Percentiles rank a stretch among this genome's conserved stretches.
These are phyloP conservation scores for Lepiota subincarnata DNA, from an alignment of 768 basidiomycete species.

Conservation along the genomic window DNA sequence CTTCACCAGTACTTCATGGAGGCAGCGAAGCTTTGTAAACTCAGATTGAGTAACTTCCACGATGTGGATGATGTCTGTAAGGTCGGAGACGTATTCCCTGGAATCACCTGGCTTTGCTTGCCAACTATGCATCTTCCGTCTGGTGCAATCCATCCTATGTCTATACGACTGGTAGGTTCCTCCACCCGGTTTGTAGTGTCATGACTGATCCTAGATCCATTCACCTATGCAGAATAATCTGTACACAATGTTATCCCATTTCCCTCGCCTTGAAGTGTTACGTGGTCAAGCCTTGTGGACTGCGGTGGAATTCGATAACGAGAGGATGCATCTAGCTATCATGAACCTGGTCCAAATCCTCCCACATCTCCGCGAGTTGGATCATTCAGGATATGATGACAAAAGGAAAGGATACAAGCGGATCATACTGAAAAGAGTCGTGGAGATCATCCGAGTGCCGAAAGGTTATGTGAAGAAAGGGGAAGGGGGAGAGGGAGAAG, in stretches of 20 bases:
- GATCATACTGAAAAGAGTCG: slow-evolving; percentile 34
- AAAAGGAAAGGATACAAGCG: slow-evolving; percentile 30
- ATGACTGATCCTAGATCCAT: neutral
- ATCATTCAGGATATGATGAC: slow-evolving; percentile 33
- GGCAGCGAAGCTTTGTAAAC: slow-evolving; percentile 24
- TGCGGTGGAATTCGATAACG: slow-evolving; percentile 30
- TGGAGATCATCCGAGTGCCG: neutral
- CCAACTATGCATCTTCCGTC: slow-evolving; percentile 24
- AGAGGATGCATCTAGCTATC: slow-evolving; percentile 39
- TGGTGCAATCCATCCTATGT: slow-evolving; percentile 18
- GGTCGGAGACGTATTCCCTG: slow-evolving; percentile 32
- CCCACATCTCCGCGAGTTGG: slow-evolving; percentile 38
- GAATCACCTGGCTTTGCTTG: slow-evolving; percentile 38
- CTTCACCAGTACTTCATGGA: slow-evolving; percentile 25
- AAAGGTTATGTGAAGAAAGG: neutral
- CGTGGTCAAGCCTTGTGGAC: slow-evolving; percentile 40
- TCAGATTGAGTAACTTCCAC: slow-evolving; percentile 28
- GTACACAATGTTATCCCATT: slow-evolving; percentile 36
- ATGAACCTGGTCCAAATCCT: slow-evolving; percentile 34
- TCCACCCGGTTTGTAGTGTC: neutral
- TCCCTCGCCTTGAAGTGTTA: slow-evolving; percentile 40
- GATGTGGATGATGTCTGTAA: slow-evolving; percentile 25
- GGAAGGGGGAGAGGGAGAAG: neutral
- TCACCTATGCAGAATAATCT: slow-evolving; percentile 25
- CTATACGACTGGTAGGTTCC: slow-evolving; percentile 24